Evolutionary conservation across 352 stramenopile species (phyloP).

Genomic region (Phytopythium oedochilum): DNA sequence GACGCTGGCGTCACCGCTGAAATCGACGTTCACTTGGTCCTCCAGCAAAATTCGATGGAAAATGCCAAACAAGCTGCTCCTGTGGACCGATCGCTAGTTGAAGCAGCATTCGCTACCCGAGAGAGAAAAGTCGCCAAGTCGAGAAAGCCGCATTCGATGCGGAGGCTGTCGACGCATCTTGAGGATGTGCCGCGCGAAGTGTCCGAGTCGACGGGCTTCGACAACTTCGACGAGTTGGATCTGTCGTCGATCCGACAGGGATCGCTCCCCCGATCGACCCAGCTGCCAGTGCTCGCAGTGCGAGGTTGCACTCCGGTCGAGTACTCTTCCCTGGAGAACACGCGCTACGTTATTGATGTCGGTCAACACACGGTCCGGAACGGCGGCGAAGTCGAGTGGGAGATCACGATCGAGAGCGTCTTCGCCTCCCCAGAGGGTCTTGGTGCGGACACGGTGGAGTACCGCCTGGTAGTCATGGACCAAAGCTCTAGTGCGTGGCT

Average conservation of each 20-base stretch:
- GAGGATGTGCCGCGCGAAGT: slow-evolving; percentile 33
- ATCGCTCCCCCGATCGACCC: slow-evolving; percentile 26
- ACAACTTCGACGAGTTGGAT: slow-evolving; percentile 79
- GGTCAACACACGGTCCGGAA: slow-evolving; percentile 86
- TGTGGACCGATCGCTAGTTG: slow-evolving; percentile 38
- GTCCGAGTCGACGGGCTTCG: slow-evolving; percentile 39
- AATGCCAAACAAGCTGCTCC: slow-evolving; percentile 26
- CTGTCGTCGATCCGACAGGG: slow-evolving; percentile 59
- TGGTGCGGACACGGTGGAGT: slow-evolving; percentile 48
- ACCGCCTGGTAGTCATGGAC: slow-evolving; percentile 71
- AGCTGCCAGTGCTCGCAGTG: slow-evolving; percentile 58
- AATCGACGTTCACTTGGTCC: slow-evolving; percentile 63
- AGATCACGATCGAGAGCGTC: slow-evolving; percentile 79
- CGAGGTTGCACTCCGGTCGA: slow-evolving; percentile 80
- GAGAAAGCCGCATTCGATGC: slow-evolving; percentile 32
- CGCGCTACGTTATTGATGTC: slow-evolving; percentile 83
- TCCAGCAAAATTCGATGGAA: slow-evolving; percentile 44
- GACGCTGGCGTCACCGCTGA: slow-evolving; percentile 51
- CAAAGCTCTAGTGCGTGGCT: slow-evolving; percentile 73
- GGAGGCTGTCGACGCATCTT: slow-evolving; percentile 31
- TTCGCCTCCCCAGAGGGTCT: slow-evolving; percentile 33
- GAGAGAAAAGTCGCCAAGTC: slow-evolving; percentile 50
- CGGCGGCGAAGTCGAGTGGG: slow-evolving; percentile 84
- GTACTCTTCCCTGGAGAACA: slow-evolving; percentile 77
- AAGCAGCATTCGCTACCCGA: slow-evolving; percentile 57